A percentile compares a stretch with the other conserved stretches of the same genome.
These are phyloP conservation scores for Globomyces pollinis-pini DNA, from an alignment of 192 early-diverging fungal species.

Conservation along the genomic window DNA sequence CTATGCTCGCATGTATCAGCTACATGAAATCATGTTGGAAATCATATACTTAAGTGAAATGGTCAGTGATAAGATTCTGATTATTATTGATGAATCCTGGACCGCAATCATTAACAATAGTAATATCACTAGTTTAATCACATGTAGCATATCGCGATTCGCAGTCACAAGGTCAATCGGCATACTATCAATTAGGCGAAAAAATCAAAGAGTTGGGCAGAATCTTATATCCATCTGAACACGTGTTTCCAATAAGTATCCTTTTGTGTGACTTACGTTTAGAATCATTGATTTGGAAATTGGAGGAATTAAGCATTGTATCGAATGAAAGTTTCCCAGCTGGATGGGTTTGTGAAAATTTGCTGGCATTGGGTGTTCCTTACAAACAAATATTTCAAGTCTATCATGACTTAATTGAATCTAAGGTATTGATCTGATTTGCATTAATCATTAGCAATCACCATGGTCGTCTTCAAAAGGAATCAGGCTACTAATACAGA, in stretches of 20 bases:
- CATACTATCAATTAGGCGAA: too few relatives aligned
- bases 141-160: constrained; percentile 8
- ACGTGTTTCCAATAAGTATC: constrained; percentile 36
- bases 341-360: constrained; percentile 16
- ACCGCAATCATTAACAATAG: constrained; percentile 3
- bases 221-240: constrained; percentile 19
- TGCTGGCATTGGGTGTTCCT: constrained; percentile 5
- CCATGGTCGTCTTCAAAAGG: constrained; percentile 21
- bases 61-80: background rate
- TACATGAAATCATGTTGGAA: constrained; percentile 20
- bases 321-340: background rate
- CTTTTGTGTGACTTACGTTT: too few relatives aligned
- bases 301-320: constrained; percentile 17
- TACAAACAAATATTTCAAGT: constrained; percentile 13
- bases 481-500: constrained; percentile 13
- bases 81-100: constrained; percentile 6
- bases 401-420: constrained; percentile 20
- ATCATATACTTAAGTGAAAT: constrained; percentile 15
- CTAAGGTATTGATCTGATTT: constrained; percentile 17
- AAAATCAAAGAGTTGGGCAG: too few relatives aligned
- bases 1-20: constrained; percentile 16
- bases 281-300: constrained; percentile 11
- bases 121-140: background rate
- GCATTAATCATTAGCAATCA: constrained; percentile 14
- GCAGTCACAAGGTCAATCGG: too few relatives aligned